Evolutionary conservation across 345 rosid genomes (phyloP).

Genomic region (Laguncularia racemosa): DNA sequence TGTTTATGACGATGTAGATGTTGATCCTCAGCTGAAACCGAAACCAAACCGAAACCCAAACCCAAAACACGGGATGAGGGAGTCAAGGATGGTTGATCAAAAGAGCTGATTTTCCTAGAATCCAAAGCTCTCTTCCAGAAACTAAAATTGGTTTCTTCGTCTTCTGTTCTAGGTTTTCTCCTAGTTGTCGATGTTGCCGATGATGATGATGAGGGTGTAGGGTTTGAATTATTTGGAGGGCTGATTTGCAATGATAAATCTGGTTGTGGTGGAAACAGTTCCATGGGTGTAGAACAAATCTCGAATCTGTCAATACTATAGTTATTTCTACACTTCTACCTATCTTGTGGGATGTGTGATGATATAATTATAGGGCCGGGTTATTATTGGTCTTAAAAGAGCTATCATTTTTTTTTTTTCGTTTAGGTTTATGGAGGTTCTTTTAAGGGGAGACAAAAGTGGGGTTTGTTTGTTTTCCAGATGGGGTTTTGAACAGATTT

Average conservation of each 20-base stretch:
- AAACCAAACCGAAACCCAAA: too few relatives aligned
- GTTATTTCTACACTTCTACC: background rate
- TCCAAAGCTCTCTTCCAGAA: conserved; percentile 31
- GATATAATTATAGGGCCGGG: too few relatives aligned
- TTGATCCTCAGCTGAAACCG: background rate
- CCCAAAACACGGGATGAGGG: too few relatives aligned
- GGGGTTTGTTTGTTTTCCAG: conserved; percentile 3
- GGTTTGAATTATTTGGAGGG: conserved; percentile 66
- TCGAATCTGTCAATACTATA: background rate
- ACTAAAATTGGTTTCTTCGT: conserved; percentile 44
- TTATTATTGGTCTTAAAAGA: too few relatives aligned
- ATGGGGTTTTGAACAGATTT: conserved; percentile 17
- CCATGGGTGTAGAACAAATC: conserved; percentile 29
- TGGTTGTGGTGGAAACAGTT: conserved; percentile 74
- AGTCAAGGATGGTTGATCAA: too few relatives aligned
- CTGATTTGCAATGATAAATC: conserved; percentile 62
- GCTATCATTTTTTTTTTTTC: too few relatives aligned
- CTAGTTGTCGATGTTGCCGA: background rate
- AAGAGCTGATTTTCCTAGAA: background rate
- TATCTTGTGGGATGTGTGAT: background rate
- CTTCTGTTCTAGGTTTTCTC: conserved; percentile 24
- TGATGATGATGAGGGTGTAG: conserved; percentile 32
- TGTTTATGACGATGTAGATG: conserved; percentile 16
- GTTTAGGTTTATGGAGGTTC: background rate
- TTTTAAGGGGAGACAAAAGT: conserved; percentile 1